Evolutionary conservation across 805 yeast genomes (phyloP), one percentile per base, ranked within the genome.

Genomic region (Barnettozyma sp.): DNA sequence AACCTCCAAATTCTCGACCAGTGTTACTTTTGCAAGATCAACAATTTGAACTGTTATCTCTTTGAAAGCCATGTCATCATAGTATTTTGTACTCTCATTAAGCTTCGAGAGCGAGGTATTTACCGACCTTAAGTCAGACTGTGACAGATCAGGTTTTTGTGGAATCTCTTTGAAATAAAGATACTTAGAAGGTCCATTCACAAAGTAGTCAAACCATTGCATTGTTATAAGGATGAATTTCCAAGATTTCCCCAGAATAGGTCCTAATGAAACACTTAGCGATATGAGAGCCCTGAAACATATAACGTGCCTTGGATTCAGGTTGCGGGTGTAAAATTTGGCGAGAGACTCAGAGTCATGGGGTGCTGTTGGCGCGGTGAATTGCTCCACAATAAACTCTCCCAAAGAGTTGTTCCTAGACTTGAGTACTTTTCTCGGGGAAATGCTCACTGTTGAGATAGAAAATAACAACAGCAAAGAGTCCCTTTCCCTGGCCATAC

Each of bases 221-320:
- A 86, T 64, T 0, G 94, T 71, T 5, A 73, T 66, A 14, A 78
- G 50, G 5, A 80, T 54, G 13, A 67, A 67, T 10, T 60, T 56
- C 97, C 97, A 90, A 22, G 82, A 73, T 4, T 60, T 54, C 6
- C 70, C 71, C 12, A 90, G 64, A 1, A 77, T 71, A 1, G 88
- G 72, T 0, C 96, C 97, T n/a, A 90, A 58, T 0, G 95, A 82
- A 3, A 78, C 70, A 0, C 90, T 87, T 33, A 90, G 62, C 41
- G 85, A 82, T 4, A 79, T 62, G 25, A 90, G 57, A 0, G 95
- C 96, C 33, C 95, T 66, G 26, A 86, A 72, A 45, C 95, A 76
- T 8, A 79, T 68, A 1, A 84, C 68, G 42, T 84, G 86, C 36
- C 94, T 69, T 1, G 83, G 66, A 40, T 78, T 74, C 29, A 83